Percentiles rank a stretch among this genome's conserved stretches.
These are phyloP conservation scores for Dipodascus albidus DNA, from an alignment of 805 yeast species.

Conservation along the genomic window DNA sequence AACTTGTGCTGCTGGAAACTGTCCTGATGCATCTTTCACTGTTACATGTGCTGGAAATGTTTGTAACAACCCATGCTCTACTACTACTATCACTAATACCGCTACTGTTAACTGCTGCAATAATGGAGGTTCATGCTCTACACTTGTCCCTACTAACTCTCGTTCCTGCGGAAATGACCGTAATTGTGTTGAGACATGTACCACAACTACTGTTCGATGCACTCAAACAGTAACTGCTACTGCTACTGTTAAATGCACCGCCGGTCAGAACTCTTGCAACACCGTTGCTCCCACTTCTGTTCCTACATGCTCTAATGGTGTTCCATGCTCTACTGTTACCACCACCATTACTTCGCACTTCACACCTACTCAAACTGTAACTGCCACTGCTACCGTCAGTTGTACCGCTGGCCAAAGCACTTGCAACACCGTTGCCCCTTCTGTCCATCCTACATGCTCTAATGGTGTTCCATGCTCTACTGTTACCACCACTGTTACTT, in stretches of 20 bases:
- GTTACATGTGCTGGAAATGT: constrained; percentile 1
- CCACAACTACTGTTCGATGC: neutral
- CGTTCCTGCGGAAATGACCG: neutral
- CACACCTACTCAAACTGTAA: neutral
- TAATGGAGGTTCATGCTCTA: neutral
- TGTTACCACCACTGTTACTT: neutral
- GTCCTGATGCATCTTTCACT: neutral
- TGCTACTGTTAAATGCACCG: constrained; percentile 3
- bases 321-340: constrained; percentile 2
- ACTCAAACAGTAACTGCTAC: neutral
- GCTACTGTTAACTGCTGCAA: neutral
- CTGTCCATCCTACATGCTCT: neutral
- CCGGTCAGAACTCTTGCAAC: constrained; percentile 1
- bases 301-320: constrained; percentile 2
- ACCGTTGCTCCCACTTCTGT: constrained; percentile 4
- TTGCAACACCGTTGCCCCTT: neutral
- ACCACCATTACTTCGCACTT: neutral
- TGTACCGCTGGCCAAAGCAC: neutral
- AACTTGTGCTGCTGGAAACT: neutral
- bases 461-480: constrained; percentile 1
- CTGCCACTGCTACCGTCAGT: neutral
- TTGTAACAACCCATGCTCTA: neutral
- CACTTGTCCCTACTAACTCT: neutral
- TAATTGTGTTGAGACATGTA: neutral
- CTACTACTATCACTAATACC: neutral